Evolutionary conservation across 345 rosid genomes (phyloP), one percentile per base, ranked within the genome.

Genomic region (Lumnitzera littorea): DNA sequence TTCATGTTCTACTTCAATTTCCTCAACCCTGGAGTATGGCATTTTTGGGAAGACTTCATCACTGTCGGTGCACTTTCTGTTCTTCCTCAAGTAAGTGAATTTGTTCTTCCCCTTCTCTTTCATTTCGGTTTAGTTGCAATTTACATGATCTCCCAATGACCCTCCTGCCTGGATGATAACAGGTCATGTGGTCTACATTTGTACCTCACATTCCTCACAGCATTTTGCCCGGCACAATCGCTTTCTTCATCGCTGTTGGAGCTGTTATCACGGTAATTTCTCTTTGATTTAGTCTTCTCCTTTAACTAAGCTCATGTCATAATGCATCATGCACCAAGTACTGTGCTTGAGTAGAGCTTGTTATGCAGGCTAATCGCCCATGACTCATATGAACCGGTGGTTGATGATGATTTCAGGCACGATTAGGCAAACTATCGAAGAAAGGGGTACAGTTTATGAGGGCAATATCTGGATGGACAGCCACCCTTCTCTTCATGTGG

Each of bases 401-500:
- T 57, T 62, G 73, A 68, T 67, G 68, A 71, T 62, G 68, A 78
- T 65, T 86, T 77, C 88, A 91, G 98, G 89, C 92, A 64, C 74
- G 87, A 60, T 79, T 57, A 0, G 96, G 92, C 27, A 83, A 75
- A 74, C 95, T 91, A 61, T 48, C 96, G 0, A 82, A 80, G 67
- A 61, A 83, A 82, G 84, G 83, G 58, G 84, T 74, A 62, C 83
- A 71, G 70, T 78, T 91, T 59, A 68, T 91, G 4, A 85, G 83
- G 53, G 78, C 77, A 55, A 50, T 85, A 77, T 85, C 94, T 70
- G 98, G 98, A 70, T 91, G 96, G 98, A 85, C 96, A 27, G 94
- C 98, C 10, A 91, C 98, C 15, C 84, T 91, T 68, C 89, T 91
- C 64, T 91, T 91, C 81, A 91, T 91, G 98, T 89, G 96, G 95